Evolutionary conservation across 78 protist species (phyloP).

Genomic region (Diacronema lutheri): DNA sequence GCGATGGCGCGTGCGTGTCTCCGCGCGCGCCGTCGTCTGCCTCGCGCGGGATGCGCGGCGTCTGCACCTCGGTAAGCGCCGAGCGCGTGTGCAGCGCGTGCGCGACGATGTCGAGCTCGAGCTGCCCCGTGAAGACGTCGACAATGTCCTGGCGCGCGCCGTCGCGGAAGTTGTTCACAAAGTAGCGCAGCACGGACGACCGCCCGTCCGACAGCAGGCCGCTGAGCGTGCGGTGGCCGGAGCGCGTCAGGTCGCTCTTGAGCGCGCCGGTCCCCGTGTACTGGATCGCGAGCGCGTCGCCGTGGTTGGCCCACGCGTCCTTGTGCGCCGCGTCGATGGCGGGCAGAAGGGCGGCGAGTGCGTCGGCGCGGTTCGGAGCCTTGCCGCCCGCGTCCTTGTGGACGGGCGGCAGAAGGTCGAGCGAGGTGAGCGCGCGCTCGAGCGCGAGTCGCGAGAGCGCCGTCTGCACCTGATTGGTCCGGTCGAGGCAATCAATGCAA

Average conservation of each 20-base stretch:
- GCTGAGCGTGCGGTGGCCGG: no score
- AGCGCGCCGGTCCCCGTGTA: not conserved
- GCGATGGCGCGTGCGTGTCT: no score
- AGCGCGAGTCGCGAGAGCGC: slow-evolving; percentile 81
- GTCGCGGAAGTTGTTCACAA: slow-evolving; percentile 3
- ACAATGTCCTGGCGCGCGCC: not conserved
- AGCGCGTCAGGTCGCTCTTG: no score
- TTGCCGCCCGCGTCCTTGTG: no score
- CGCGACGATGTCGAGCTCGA: no score
- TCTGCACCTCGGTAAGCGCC: no score
- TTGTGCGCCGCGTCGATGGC: not conserved
- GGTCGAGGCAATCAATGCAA: slow-evolving; percentile 97
- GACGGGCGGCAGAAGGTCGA: not conserved
- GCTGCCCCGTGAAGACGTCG: not conserved
- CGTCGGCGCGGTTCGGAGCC: no score
- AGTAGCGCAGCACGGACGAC: slow-evolving; percentile 3
- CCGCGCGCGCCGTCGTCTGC: no score
- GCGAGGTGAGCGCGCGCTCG: slow-evolving; percentile 49
- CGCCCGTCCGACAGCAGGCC: no score
- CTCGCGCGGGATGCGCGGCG: no score
- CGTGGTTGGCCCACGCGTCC: not conserved
- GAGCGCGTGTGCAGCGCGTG: no score
- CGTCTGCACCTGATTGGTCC: slow-evolving; percentile 94
- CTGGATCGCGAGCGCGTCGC: not conserved
- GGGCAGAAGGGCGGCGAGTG: not conserved